Conservation (phyloP, 2,329 filamentous ascomycete species). For the Septoria petroselini region DNA sequence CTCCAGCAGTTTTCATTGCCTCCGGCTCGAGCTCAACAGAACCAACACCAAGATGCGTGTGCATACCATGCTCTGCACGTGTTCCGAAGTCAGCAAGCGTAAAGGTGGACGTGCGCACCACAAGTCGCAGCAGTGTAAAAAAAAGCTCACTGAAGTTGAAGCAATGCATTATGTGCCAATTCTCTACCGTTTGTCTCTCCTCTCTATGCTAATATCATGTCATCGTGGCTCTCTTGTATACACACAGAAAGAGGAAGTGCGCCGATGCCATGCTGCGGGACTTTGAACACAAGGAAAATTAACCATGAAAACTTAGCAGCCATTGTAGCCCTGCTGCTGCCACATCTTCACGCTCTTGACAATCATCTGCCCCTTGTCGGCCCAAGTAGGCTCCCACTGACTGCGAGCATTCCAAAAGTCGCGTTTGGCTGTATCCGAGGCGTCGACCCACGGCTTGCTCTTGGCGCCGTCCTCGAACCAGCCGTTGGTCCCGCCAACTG, state of each 20-base stretch:
- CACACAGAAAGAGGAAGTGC: slow-evolving; percentile 5
- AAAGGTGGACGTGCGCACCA: too few relatives aligned
- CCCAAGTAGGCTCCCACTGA: slow-evolving; percentile 41
- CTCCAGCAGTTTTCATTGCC: neutral
- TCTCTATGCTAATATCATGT: slow-evolving; percentile 1
- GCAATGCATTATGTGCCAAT: neutral
- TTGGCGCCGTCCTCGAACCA: slow-evolving; percentile 74
- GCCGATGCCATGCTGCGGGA: neutral
- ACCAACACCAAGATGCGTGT: too few relatives aligned
- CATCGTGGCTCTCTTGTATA: slow-evolving; percentile 12
- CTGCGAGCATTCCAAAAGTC: slow-evolving; percentile 67
- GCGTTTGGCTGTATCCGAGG: slow-evolving; percentile 61
- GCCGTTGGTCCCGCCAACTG: slow-evolving; percentile 49
- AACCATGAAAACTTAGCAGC: slow-evolving; percentile 37
- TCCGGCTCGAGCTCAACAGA: too few relatives aligned
- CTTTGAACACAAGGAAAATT: neutral
- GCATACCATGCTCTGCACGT: too few relatives aligned
- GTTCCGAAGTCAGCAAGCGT: too few relatives aligned
- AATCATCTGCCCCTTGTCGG: slow-evolving; percentile 41
- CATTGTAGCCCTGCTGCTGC: slow-evolving; percentile 50
- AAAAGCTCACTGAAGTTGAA: neutral
- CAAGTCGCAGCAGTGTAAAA: too few relatives aligned
- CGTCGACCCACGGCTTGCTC: slow-evolving; percentile 77
- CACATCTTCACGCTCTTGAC: slow-evolving; percentile 46
- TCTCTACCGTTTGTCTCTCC: neutral